Evolutionary conservation across 2,329 filamentous ascomycete genomes (phyloP).

Genomic region (Ustilaginoidea virens): DNA sequence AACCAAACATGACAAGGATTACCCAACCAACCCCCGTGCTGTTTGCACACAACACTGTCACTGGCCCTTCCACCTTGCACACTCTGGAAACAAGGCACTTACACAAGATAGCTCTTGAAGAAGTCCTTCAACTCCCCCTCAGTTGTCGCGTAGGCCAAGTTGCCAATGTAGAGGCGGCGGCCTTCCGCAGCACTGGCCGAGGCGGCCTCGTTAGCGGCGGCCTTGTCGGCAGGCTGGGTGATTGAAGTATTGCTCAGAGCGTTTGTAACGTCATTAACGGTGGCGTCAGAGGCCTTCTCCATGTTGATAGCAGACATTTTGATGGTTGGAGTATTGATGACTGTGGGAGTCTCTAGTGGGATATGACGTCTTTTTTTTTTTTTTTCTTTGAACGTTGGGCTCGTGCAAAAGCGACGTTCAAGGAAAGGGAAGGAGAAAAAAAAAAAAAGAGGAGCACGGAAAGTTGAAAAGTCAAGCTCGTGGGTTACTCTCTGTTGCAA

Average conservation of each 20-base stretch:
- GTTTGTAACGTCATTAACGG: conserved; percentile 65
- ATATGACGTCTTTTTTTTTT: too few species aligned
- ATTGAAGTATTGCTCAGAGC: conserved; percentile 60
- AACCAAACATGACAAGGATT: too few species aligned
- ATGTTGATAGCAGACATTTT: conserved; percentile 64
- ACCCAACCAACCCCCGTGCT: too few species aligned
- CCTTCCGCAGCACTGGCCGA: conserved; percentile 96
- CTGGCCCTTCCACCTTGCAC: too few species aligned
- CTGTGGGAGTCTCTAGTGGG: conserved; percentile 24
- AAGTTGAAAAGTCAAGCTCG: conserved; percentile 18
- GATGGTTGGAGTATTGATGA: conserved; percentile 29
- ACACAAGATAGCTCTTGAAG: conserved; percentile 99
- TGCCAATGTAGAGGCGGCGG: conserved; percentile 98
- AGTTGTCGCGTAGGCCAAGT: conserved; percentile 99
- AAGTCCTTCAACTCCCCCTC: conserved; percentile 99
- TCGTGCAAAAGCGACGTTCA: conserved; percentile 27
- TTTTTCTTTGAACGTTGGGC: conserved; percentile 19
- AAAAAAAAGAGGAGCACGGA: too few species aligned
- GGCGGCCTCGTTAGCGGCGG: conserved; percentile 70
- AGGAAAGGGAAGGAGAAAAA: too few species aligned
- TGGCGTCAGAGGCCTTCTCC: conserved; percentile 51
- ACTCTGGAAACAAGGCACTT: too few species aligned
- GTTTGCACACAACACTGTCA: too few species aligned
- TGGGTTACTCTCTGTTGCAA: conserved; percentile 56
- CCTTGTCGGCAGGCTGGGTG: conserved; percentile 35